phyloP scores from a whole-genome alignment of 257 asterid genomes.

The Nicotiana tomentosiformis region DNA sequence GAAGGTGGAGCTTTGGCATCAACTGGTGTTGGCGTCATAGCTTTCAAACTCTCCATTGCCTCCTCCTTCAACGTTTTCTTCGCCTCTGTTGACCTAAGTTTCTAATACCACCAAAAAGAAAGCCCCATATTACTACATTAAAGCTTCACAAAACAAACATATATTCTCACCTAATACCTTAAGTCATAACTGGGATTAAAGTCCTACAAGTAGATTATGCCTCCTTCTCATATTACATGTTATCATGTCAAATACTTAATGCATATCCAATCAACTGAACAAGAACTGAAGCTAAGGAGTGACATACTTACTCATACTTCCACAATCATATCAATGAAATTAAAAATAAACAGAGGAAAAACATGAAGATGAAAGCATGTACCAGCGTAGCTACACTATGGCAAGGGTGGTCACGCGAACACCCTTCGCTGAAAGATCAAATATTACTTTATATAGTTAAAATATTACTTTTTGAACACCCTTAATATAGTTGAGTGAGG shows the following conservation, averaged over 20 bases:
- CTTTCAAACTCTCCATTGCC: slow-evolving; percentile 64
- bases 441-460: too few species aligned
- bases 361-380: neutral
- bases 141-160: neutral
- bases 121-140: neutral
- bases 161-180: neutral
- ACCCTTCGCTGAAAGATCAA: too few species aligned
- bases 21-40: slow-evolving; percentile 46
- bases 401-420: too few species aligned
- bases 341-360: neutral
- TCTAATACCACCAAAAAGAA: slow-evolving; percentile 34
- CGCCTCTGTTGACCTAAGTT: slow-evolving; percentile 64
- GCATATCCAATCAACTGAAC: neutral
- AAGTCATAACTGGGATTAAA: neutral
- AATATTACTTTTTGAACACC: too few species aligned
- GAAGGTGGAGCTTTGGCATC: slow-evolving; percentile 57
- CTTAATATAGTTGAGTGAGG: too few species aligned
- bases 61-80: slow-evolving; percentile 65
- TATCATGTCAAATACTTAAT: neutral
- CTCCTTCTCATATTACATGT: neutral
- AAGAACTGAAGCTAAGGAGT: neutral
- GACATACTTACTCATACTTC: neutral
- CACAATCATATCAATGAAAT: neutral
- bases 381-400: too few species aligned
- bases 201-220: neutral